Conservation (phyloP, 257 asterid species). For the Avicennia marina region DNA sequence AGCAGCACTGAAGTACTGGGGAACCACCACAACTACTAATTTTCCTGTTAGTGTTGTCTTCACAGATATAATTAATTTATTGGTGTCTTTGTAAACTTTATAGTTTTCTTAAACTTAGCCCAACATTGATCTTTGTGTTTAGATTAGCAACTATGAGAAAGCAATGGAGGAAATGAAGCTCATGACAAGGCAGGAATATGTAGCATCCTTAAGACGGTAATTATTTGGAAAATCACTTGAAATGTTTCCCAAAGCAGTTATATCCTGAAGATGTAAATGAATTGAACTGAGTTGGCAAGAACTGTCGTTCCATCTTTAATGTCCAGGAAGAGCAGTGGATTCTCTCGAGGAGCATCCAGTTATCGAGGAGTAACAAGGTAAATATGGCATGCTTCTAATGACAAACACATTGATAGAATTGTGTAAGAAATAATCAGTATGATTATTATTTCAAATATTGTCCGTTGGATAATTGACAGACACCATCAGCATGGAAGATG, state of each 20-base stretch:
- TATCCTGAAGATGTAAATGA: no score
- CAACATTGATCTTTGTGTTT: background rate
- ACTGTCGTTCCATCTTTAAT: background rate
- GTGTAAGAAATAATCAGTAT: background rate
- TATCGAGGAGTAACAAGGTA: constrained; percentile 96
- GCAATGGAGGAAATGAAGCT: constrained; percentile 87
- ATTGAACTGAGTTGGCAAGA: constrained; percentile 1
- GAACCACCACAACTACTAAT: constrained; percentile 85
- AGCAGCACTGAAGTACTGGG: constrained; percentile 94
- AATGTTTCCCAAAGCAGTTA: no score
- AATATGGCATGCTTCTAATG: no score
- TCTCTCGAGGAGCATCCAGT: constrained; percentile 88
- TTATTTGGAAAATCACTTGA: background rate
- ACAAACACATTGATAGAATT: no score
- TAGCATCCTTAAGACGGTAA: constrained; percentile 85
- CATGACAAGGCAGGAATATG: constrained; percentile 88
- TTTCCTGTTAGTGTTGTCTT: constrained; percentile 53
- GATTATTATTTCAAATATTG: background rate
- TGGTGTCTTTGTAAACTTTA: background rate
- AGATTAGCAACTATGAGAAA: constrained; percentile 83
- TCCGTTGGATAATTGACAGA: constrained; percentile 24
- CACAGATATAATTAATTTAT: background rate
- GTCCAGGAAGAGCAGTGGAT: constrained; percentile 92
- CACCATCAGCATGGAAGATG: constrained; percentile 96
- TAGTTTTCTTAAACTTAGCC: background rate